A percentile compares a stretch with the other conserved stretches of the same genome.
phyloP scores from a whole-genome alignment of 176 grass and related monocot genomes.

The sorghum (Sorghum bicolor) region DNA sequence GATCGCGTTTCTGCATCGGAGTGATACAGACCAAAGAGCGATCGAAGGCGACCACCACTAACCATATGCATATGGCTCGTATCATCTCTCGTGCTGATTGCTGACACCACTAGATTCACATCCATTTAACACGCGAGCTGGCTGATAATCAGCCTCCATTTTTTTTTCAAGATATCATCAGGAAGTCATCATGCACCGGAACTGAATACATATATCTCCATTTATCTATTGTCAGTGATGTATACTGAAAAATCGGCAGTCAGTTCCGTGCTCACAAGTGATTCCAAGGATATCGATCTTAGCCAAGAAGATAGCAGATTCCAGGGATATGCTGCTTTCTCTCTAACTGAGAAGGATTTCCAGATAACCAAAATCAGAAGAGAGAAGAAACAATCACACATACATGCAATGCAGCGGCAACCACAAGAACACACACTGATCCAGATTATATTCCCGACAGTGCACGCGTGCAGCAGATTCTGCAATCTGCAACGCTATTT shows the following conservation, averaged over 20 bases:
- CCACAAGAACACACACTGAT: not conserved
- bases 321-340: too few relatives aligned
- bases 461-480: not conserved
- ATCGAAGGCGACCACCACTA: not conserved
- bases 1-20: not conserved
- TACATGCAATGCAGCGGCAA: not conserved
- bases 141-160: not conserved
- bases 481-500: not conserved
- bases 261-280: slow-evolving; percentile 1
- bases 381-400: not conserved
- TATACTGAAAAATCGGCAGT: too few relatives aligned
- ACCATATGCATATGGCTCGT: not conserved
- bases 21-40: not conserved
- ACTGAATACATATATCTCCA: not conserved
- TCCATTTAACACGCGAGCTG: not conserved
- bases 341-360: too few relatives aligned
- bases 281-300: too few relatives aligned
- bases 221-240: not conserved
- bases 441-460: not conserved
- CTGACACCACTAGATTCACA: not conserved
- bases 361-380: not conserved
- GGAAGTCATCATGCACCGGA: too few relatives aligned
- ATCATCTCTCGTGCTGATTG: not conserved
- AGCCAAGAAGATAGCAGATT: too few relatives aligned
- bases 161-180: too few relatives aligned